Conservation (phyloP, 2,329 filamentous ascomycete genomes). For the Colletotrichum magnum region DNA sequence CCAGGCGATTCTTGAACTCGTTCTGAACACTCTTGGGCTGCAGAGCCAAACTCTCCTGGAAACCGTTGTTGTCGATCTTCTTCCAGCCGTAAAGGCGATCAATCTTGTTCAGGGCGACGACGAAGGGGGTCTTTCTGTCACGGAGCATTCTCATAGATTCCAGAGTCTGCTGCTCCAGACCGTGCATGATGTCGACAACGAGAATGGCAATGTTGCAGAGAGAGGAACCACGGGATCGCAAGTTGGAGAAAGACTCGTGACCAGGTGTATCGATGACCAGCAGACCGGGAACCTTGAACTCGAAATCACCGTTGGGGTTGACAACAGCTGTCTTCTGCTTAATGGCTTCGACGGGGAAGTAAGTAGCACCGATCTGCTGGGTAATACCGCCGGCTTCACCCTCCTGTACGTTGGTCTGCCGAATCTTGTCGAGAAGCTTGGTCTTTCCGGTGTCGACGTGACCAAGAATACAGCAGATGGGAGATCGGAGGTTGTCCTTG, state of each 20-base stretch:
- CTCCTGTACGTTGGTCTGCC: slow-evolving; percentile 98
- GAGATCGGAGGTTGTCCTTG: slow-evolving; percentile 94
- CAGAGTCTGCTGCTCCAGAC: slow-evolving; percentile 94
- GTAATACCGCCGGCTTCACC: slow-evolving; percentile 99
- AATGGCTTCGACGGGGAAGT: slow-evolving; percentile 96
- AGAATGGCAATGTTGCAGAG: slow-evolving; percentile 99
- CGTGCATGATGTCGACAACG: slow-evolving; percentile 99
- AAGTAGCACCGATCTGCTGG: slow-evolving; percentile 99
- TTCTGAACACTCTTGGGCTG: slow-evolving; percentile 95
- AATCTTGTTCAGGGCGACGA: slow-evolving; percentile 99
- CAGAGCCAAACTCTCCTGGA: slow-evolving; percentile 89
- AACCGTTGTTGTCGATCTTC: slow-evolving; percentile 98
- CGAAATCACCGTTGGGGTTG: slow-evolving; percentile 90
- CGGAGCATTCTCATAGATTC: slow-evolving; percentile 96
- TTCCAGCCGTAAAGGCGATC: slow-evolving; percentile 99
- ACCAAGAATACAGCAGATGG: slow-evolving; percentile 99
- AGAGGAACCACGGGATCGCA: slow-evolving; percentile 95
- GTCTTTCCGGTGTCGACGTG: slow-evolving; percentile 99
- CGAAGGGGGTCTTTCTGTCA: slow-evolving; percentile 96
- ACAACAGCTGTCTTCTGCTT: slow-evolving; percentile 93
- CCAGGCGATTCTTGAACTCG: slow-evolving; percentile 92
- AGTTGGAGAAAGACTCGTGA: slow-evolving; percentile 99
- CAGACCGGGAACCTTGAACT: slow-evolving; percentile 97
- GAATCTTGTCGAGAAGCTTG: slow-evolving; percentile 98
- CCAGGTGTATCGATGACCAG: slow-evolving; percentile 98